A percentile compares a stretch with the other conserved stretches of the same genome.
Conservation (phyloP, 2,329 filamentous ascomycete genomes). For the Arthrinium puccinioides region DNA sequence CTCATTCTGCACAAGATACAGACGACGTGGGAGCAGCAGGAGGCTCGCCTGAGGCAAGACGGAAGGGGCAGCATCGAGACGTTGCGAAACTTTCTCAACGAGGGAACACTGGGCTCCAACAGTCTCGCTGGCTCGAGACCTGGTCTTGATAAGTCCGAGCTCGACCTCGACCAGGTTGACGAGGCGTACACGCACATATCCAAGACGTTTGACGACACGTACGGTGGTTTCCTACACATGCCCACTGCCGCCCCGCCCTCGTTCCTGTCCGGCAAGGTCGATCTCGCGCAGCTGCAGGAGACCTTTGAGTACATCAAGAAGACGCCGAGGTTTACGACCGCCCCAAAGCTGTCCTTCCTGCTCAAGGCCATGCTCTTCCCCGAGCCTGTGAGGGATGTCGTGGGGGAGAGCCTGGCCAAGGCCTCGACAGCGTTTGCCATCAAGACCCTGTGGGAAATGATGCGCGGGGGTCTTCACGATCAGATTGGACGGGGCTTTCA, state of each 20-base stretch:
- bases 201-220: conserved; percentile 67
- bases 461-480: conserved; percentile 46
- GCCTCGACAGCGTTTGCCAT: conserved; percentile 73
- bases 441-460: conserved; percentile 70
- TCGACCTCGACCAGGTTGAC: conserved; percentile 87
- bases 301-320: conserved; percentile 72
- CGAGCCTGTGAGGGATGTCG: conserved; percentile 68
- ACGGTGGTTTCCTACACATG: conserved; percentile 67
- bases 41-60: conserved; percentile 63
- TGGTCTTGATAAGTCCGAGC: conserved; percentile 21
- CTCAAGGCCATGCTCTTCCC: conserved; percentile 68
- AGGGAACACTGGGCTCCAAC: conserved; percentile 59
- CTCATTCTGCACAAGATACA: conserved; percentile 74
- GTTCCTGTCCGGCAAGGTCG: conserved; percentile 39
- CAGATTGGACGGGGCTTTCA: conserved; percentile 51
- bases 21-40: conserved; percentile 73
- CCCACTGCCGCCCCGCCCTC: conserved; percentile 1
- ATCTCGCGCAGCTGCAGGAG: conserved; percentile 86
- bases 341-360: conserved; percentile 76
- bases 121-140: conserved; percentile 13
- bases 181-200: conserved; percentile 80
- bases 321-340: conserved; percentile 85
- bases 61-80: conserved; percentile 76
- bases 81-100: conserved; percentile 79
- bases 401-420: conserved; percentile 72